phyloP scores from a whole-genome alignment of 2,329 filamentous ascomycete species.

The Amesomyces nigricolor region DNA sequence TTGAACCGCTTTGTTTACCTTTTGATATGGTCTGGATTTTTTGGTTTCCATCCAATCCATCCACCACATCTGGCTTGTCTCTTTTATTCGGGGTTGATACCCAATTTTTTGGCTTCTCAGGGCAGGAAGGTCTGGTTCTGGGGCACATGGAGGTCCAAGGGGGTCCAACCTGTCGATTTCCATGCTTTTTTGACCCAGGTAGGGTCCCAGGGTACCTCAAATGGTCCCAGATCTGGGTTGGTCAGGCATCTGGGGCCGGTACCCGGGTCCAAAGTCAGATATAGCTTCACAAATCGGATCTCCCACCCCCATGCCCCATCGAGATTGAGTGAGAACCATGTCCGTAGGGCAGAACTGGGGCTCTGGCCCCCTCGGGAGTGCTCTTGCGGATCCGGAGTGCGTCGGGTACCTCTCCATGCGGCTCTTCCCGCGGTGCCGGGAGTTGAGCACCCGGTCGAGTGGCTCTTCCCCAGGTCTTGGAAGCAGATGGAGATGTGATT shows the following conservation, averaged over 20 bases:
- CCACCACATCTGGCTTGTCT: too few species aligned
- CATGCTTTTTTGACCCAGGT: background rate
- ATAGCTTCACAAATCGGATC: slow-evolving; percentile 11
- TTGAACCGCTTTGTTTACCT: too few species aligned
- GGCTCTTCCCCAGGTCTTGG: slow-evolving; percentile 21
- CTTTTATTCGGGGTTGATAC: too few species aligned
- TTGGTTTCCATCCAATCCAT: too few species aligned
- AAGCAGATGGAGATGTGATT: slow-evolving; percentile 15
- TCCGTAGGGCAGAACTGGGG: slow-evolving; percentile 8
- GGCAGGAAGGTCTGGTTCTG: background rate
- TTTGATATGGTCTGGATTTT: too few species aligned
- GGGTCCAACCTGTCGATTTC: background rate
- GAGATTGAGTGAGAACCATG: slow-evolving; percentile 8
- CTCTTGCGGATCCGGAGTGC: slow-evolving; percentile 12
- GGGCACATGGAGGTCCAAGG: background rate
- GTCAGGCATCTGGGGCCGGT: background rate
- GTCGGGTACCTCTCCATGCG: slow-evolving; percentile 16
- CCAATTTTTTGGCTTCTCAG: too few species aligned
- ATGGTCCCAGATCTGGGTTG: background rate
- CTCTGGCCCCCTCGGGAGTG: background rate
- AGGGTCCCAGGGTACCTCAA: background rate
- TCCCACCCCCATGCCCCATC: slow-evolving; percentile 7
- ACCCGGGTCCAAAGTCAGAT: background rate
- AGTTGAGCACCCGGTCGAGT: slow-evolving; percentile 14
- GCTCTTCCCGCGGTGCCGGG: slow-evolving; percentile 22